phyloP scores from a whole-genome alignment of 1,284 basidiomycete species.

The Ustilago esculenta region DNA sequence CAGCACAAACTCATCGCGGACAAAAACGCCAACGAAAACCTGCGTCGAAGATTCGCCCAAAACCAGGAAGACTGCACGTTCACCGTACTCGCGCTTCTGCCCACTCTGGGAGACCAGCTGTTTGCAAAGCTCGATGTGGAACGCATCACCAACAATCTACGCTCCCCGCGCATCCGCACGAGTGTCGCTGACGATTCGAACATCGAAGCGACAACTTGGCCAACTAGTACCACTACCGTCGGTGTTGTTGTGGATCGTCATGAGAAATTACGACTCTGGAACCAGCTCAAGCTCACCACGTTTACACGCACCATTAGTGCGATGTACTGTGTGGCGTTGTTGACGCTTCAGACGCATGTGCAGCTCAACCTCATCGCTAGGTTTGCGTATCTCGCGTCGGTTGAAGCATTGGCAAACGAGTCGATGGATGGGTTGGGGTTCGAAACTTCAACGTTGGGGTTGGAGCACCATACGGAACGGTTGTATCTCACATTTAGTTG shows the following conservation, averaged over 20 bases:
- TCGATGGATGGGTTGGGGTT: too few species aligned
- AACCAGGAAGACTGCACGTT: slow-evolving; percentile 84
- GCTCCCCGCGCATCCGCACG: slow-evolving; percentile 19
- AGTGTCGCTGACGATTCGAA: too few species aligned
- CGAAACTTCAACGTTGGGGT: slow-evolving; percentile 28
- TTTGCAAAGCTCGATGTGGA: slow-evolving; percentile 84
- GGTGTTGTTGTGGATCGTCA: too few species aligned
- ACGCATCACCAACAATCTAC: slow-evolving; percentile 77
- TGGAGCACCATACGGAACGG: slow-evolving; percentile 74
- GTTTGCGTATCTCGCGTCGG: slow-evolving; percentile 78
- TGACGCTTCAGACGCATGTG: slow-evolving; percentile 81
- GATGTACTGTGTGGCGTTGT: slow-evolving; percentile 81
- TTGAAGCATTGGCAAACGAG: slow-evolving; percentile 70
- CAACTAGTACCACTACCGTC: too few species aligned
- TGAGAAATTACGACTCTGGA: slow-evolving; percentile 63
- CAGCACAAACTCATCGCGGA: slow-evolving; percentile 76
- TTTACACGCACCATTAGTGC: slow-evolving; percentile 86
- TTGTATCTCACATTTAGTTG: slow-evolving; percentile 86
- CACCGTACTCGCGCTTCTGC: slow-evolving; percentile 81
- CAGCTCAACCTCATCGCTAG: slow-evolving; percentile 87
- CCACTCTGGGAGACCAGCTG: slow-evolving; percentile 79
- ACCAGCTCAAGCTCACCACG: slow-evolving; percentile 69
- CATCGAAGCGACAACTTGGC: slow-evolving; percentile 35
- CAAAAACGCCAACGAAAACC: slow-evolving; percentile 76
- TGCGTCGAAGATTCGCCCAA: slow-evolving; percentile 80